phyloP scores from a whole-genome alignment of 164 flowering plant species.

The Amborella trichopoda region DNA sequence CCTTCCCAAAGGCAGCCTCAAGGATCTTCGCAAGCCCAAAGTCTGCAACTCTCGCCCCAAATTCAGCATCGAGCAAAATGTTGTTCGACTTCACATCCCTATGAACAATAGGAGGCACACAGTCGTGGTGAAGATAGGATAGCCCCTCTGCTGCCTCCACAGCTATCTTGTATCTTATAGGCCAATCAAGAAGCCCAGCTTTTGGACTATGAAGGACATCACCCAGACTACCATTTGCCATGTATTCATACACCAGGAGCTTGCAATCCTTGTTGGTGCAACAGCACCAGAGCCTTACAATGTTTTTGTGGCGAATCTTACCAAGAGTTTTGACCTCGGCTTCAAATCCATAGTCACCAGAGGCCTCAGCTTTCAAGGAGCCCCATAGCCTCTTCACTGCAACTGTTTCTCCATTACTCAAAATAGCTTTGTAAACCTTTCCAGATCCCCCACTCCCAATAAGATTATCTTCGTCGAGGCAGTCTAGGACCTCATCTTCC shows the following conservation, averaged over 20 bases:
- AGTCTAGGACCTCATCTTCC: constrained; percentile 39
- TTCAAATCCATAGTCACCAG: constrained; percentile 29
- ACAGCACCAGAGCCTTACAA: constrained; percentile 60
- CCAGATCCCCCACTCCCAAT: constrained; percentile 68
- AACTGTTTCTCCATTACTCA: constrained; percentile 45
- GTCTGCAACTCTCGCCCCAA: constrained; percentile 56
- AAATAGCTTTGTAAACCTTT: constrained; percentile 53
- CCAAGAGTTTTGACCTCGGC: constrained; percentile 62
- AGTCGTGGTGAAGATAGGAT: constrained; percentile 68
- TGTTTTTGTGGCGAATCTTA: constrained; percentile 63
- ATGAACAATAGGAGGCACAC: constrained; percentile 62
- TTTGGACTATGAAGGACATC: constrained; percentile 51
- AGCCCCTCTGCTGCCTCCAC: constrained; percentile 66
- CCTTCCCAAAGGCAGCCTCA: constrained; percentile 18
- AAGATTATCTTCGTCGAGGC: constrained; percentile 49
- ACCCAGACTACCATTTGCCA: constrained; percentile 77
- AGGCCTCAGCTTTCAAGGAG: constrained; percentile 14
- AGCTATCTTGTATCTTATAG: constrained; percentile 43
- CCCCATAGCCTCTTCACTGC: constrained; percentile 67
- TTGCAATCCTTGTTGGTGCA: constrained; percentile 38
- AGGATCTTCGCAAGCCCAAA: constrained; percentile 62
- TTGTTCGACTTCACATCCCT: constrained; percentile 67
- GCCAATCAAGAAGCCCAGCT: constrained; percentile 50
- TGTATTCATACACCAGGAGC: constrained; percentile 62
- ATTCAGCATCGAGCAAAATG: constrained; percentile 52